Evolutionary conservation across 164 flowering plant genomes (phyloP).

Genomic region (Vitis riparia): DNA sequence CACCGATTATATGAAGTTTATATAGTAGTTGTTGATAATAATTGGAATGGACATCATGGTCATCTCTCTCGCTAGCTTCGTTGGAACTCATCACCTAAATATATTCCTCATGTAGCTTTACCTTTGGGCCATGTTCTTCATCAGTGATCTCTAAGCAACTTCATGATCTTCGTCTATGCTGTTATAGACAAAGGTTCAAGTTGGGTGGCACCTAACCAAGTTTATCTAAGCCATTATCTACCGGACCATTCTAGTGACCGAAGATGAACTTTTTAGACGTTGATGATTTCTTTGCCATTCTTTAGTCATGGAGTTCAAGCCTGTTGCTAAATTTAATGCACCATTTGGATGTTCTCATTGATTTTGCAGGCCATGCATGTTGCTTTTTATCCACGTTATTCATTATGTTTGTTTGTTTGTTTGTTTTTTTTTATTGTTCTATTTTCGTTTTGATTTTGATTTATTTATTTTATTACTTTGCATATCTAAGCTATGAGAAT

Average conservation of each 20-base stretch:
- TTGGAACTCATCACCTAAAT: slow-evolving; percentile 90
- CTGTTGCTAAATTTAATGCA: no score
- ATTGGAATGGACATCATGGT: slow-evolving; percentile 79
- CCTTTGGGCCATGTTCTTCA: slow-evolving; percentile 74
- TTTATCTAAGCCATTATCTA: slow-evolving; percentile 64
- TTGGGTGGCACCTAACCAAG: slow-evolving; percentile 41
- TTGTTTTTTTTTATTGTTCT: no score
- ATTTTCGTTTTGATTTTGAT: no score
- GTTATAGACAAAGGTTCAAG: slow-evolving; percentile 88
- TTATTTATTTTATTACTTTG: no score
- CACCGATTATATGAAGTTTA: slow-evolving; percentile 80
- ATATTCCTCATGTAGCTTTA: slow-evolving; percentile 70
- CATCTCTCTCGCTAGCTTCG: slow-evolving; percentile 83
- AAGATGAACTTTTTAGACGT: no score
- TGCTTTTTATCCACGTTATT: no score
- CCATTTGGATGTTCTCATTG: no score
- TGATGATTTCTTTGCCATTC: no score
- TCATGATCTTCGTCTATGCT: slow-evolving; percentile 76
- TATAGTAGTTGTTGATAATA: slow-evolving; percentile 86
- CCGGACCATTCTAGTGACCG: slow-evolving; percentile 61
- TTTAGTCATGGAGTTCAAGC: no score
- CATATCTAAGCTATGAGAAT: no score
- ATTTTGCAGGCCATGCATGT: no score
- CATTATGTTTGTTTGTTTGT: no score
- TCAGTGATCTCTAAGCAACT: slow-evolving; percentile 68